Evolutionary conservation across 2,329 filamentous ascomycete species (phyloP).

Genomic region (Truncatella angustata): DNA sequence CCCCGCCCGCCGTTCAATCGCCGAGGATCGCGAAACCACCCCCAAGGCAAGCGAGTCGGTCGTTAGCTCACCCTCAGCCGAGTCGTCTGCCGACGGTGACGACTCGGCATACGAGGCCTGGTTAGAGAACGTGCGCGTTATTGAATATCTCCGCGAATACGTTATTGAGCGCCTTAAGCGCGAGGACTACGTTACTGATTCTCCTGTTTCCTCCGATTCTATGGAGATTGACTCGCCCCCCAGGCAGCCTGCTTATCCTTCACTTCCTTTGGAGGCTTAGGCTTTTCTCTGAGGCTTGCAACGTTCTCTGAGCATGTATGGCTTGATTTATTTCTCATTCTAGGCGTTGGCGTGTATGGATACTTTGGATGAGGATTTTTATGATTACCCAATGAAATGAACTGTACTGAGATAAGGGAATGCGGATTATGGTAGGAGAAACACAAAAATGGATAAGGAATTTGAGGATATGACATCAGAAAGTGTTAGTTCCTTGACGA

Average conservation of each 20-base stretch:
- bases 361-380: no score
- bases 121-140: constrained; percentile 64
- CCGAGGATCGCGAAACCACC: constrained; percentile 34
- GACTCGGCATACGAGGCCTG: constrained; percentile 63
- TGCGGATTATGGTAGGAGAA: no score
- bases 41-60: constrained; percentile 43
- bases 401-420: no score
- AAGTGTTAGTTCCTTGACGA: no score
- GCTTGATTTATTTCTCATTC: no score
- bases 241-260: constrained; percentile 33
- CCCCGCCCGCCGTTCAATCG: constrained; percentile 38
- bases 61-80: constrained; percentile 53
- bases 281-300: no score
- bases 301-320: no score
- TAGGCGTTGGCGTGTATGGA: no score
- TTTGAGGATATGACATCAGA: no score
- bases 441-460: no score
- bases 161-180: constrained; percentile 56
- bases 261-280: constrained; percentile 23
- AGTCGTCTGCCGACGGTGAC: constrained; percentile 51
- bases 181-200: constrained; percentile 47
- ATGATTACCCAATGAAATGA: no score
- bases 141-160: constrained; percentile 60
- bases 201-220: constrained; percentile 29
- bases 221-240: constrained; percentile 32